Evolutionary conservation across 345 rosid genomes (phyloP), one percentile per base, ranked within the genome.

Genomic region (Melastoma malabathricum): DNA sequence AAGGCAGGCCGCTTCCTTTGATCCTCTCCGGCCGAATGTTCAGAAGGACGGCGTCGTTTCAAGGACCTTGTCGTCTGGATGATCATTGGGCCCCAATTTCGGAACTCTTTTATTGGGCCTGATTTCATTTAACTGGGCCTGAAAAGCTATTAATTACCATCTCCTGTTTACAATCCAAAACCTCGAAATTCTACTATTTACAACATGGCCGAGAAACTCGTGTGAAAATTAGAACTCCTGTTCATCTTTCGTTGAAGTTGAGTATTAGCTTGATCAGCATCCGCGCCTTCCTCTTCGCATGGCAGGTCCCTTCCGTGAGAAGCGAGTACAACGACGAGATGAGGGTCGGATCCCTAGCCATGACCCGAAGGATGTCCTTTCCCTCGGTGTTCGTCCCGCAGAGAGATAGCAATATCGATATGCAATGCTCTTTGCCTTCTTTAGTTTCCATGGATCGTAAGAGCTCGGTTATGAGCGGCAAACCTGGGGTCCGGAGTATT

Each of bases 351-450:
- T 69, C 75, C 55, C 63, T 63, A 6, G 69, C 72, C 13, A 78
- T 27, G 20, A 56, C 55, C 10, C 64, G 64, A 6, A 75, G 58
- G 51, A 70, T 86, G 43, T 80, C 78, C 1, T 44, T 49, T 1
- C 86, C 84, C 0, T 80, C 78, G 58, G 73, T 64, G 43, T 31
- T 31, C 38, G 38, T 9, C 7, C 50, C 52, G 61, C 94, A 78
- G 41, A 80, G 10, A 6, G 73, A 72, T 25, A 75, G 52, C 66
- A 88, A 52, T 44, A 78, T 59, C 38, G 79, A 73, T 47, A 63
- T 84, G 39, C 82, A 72, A 27, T 82, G 68, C 65, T 82, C 92
- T 53, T 74, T 80, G 65, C 67, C 81, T 0, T 59, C 48, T 61
- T 66, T 72, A 1, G 67, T 72, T 3, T 62, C 53, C 16, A 65